Base-by-base conservation (phyloP, 1,284 basidiomycete genomes). In the Xerocomus amazonicus region DNA sequence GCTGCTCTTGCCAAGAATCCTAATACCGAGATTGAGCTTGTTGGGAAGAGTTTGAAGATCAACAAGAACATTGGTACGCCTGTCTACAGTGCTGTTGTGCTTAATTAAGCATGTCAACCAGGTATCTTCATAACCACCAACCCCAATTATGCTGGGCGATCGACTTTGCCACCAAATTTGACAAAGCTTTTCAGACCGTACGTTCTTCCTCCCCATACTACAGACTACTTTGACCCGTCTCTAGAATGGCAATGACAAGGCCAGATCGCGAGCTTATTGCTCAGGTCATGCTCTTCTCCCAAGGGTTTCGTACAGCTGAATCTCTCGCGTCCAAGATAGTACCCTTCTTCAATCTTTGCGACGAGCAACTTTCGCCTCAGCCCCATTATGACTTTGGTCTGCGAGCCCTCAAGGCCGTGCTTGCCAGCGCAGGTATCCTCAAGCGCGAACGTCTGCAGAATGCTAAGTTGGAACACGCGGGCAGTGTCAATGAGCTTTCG, bases 331-430 rank as follows among this genome's bases (percentile, higher is more conserved):
- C 92, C 51, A 98, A 99, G 73, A 90, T 99, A 51, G 96, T 99
- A 13, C 97, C 96, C 0, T 98, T 99, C 78, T 99, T 99, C 80
- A 97, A 96, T 65, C 85, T 99, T 49, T 99, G 96, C 62, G 86
- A 92, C 54, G 95, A 99, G 65, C 96, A 99, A 64, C 80, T 99
- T 28, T 98, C 95, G 3, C 85, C 90, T 32, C 97, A 99, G 66
- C 93, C 96, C 2, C 97, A 99, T 73, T 99, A 99, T 69, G 97
- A 99, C 73, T 99, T 99, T 67, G 97, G 97, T 71, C 78, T 99
- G 35, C 93, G 97, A 60, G 97, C 97, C 12, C 77, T 99, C 54
- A 99, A 99, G 71, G 90, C 95, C 32, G 97, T 99, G 3, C 78
- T 99, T 38, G 87, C 93, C 29, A 96, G 93, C 65, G 97, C 97